Evolutionary conservation across 1,139 yeast genomes (phyloP), one percentile per base, ranked within the genome.

Genomic region (Lipomyces yarrowii): DNA sequence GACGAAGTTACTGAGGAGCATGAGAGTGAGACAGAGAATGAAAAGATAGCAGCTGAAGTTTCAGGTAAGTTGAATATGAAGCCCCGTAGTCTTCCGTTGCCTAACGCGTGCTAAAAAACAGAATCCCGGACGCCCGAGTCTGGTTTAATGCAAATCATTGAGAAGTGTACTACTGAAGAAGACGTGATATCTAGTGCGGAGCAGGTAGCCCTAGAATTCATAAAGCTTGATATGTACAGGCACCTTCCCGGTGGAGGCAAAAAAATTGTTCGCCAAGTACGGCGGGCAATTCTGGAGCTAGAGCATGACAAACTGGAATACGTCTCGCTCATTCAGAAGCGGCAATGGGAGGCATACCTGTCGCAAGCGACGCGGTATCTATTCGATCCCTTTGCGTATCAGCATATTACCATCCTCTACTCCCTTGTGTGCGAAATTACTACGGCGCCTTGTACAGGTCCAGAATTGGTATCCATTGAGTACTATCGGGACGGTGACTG

Each of bases 391-490:
- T 83, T 84, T n/a, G 82, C 83, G 64, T 97, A 93, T 74, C 96
- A 91, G 73, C 88, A 85, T 71, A 86, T 94, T 42, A 86, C 90
- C 18, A 85, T 92, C 18, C 80, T 94, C 52, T 91, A 89, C 74
- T 89, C 97, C 0, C 86, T 91, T 75, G 94, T 93, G 0, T 90
- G 96, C 4, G 86, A 87, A 15, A 90, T 87, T 71, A 90, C 91
- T 58, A 90, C 96, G 0, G 91, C 97, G 0, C 98, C 98, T 0
- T 96, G 99, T 74, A 82, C 87, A 61, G 98, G 98, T 0, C 99
- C 99, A 0, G 91, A 86, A 64, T 82, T 88, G 42, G 86, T 91
- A 37, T 86, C 88, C 1, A 88, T 93, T 64, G 97, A 93, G 71
- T 96, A 84, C 75, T 96, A 94, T 75, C 88, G 97, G 79, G 97